Evolutionary conservation across 2,329 filamentous ascomycete species (phyloP).

Genomic region (Purpureocillium lavendulum): DNA sequence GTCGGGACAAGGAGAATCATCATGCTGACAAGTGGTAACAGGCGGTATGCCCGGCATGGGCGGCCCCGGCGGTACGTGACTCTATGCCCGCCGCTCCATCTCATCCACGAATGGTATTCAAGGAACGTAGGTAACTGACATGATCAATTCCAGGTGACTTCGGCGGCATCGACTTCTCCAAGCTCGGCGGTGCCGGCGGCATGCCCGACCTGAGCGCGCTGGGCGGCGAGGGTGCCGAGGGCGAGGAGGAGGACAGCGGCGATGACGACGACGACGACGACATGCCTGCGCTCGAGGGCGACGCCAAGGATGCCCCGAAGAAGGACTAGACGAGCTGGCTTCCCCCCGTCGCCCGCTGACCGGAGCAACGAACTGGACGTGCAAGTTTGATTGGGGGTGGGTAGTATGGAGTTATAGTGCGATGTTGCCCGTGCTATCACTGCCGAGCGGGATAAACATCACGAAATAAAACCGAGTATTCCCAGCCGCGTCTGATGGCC

Average conservation of each 20-base stretch:
- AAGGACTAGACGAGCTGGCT: conserved; percentile 22
- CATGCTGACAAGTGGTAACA: not conserved
- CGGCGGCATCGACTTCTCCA: conserved; percentile 87
- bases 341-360: conserved; percentile 1
- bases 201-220: conserved; percentile 29
- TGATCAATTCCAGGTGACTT: conserved; percentile 57
- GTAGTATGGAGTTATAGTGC: too few species aligned
- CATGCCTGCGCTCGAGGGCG: conserved; percentile 74
- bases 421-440: too few species aligned
- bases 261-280: conserved; percentile 65
- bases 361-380: too few species aligned
- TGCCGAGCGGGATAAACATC: too few species aligned
- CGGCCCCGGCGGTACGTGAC: conserved; percentile 30
- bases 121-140: conserved; percentile 1
- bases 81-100: not conserved
- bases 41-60: not conserved
- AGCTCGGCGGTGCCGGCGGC: conserved; percentile 55
- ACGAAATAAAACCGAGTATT: too few species aligned
- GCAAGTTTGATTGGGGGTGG: too few species aligned
- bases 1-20: not conserved
- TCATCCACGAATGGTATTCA: too few species aligned
- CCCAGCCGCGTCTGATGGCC: too few species aligned
- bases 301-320: conserved; percentile 36
- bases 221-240: conserved; percentile 41
- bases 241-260: conserved; percentile 36